Conservation (phyloP, 139 green algal genomes). For the Chlorella sorokiniana region DNA sequence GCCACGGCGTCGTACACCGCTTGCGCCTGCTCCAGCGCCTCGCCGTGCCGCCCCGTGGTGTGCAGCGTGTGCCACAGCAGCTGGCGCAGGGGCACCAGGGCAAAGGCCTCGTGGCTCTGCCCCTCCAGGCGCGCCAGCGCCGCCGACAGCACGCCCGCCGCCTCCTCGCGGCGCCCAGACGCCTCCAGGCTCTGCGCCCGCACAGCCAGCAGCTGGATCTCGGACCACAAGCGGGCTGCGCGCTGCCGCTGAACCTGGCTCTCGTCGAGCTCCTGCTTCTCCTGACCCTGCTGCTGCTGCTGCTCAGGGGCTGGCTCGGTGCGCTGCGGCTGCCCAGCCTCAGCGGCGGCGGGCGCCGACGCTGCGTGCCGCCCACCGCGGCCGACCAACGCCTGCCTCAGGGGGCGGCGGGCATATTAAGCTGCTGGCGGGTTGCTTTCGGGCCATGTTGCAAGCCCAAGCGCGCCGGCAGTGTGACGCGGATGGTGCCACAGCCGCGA, state of each 20-base stretch:
- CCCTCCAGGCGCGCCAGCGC: background rate
- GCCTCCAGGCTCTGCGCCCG: conserved; percentile 4
- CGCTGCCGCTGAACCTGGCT: background rate
- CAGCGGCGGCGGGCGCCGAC: background rate
- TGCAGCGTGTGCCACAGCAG: conserved; percentile 22
- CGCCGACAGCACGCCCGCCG: background rate
- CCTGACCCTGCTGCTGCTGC: background rate
- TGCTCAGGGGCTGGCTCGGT: background rate
- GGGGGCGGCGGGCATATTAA: no score
- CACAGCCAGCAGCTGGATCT: background rate
- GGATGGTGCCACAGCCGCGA: no score
- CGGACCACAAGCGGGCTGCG: conserved; percentile 18
- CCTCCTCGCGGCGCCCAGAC: background rate
- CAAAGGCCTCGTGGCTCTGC: background rate
- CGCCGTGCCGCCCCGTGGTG: background rate
- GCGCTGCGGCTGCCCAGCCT: background rate
- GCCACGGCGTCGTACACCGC: background rate
- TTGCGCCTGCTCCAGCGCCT: background rate
- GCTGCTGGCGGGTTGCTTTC: no score
- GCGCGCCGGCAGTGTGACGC: no score
- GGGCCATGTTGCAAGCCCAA: no score
- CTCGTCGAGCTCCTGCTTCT: background rate
- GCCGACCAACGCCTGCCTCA: no score
- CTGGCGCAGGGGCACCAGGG: conserved; percentile 7
- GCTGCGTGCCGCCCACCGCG: background rate